Percentiles rank a stretch among this genome's conserved stretches.
These are phyloP conservation scores for Sequoiadendron giganteum DNA, from an alignment of 75 land plant species.

Conservation along the genomic window DNA sequence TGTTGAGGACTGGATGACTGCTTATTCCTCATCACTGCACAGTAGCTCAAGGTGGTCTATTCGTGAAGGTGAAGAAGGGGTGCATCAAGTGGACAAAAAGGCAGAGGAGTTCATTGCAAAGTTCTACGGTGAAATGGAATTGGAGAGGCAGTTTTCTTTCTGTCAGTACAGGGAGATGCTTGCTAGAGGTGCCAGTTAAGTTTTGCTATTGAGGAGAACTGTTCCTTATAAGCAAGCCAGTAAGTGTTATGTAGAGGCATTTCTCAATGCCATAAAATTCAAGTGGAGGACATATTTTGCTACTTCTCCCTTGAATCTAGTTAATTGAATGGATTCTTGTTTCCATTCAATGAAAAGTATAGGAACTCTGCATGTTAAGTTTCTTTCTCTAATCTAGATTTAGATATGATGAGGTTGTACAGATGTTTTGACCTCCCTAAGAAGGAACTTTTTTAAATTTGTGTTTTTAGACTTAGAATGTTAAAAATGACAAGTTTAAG, in stretches of 20 bases:
- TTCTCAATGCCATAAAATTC: neutral
- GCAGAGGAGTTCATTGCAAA: slow-evolving; percentile 7
- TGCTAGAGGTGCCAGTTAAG: neutral
- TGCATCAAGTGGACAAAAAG: neutral
- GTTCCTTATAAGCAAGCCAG: no score
- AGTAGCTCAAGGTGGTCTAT: neutral
- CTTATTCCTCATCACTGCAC: neutral
- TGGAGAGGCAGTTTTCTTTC: slow-evolving; percentile 9
- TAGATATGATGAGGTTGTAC: no score
- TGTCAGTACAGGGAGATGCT: slow-evolving; percentile 6
- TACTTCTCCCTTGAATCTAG: neutral
- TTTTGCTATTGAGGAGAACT: neutral
- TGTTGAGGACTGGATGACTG: neutral
- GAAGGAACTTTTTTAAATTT: no score
- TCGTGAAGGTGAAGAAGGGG: neutral
- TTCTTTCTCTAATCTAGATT: no score
- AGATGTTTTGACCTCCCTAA: no score
- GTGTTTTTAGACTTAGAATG: no score
- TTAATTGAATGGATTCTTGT: neutral
- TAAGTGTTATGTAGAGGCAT: neutral
- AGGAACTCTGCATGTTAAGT: neutral
- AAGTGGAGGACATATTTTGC: neutral
- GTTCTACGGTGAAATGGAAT: neutral
- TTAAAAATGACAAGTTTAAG: no score
- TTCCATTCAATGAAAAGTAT: neutral